Evolutionary conservation across 139 green algal species (phyloP), one percentile per base, ranked within the genome.

Genomic region (Chlorella vulgaris): DNA sequence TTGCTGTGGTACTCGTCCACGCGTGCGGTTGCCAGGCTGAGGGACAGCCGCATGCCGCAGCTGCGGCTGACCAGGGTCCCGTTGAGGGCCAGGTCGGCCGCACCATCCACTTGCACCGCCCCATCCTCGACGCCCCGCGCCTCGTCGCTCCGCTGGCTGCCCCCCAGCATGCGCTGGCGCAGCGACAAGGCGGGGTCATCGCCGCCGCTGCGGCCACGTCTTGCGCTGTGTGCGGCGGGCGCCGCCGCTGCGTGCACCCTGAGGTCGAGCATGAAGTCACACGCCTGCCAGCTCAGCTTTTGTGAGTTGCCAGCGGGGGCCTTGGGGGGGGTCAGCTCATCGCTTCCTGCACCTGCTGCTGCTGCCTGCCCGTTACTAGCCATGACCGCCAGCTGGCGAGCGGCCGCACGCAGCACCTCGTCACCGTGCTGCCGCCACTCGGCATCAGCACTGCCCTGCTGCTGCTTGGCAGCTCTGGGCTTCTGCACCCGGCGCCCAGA

Each of bases 1-100:
- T 97, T 96, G 55, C 84, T 85, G 51, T 92, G 93, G 73, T 92
- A 94, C 26, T 69, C 73, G 78, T 96, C 89, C 82, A 95, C 63
- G 58, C 93, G 86, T 7, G 92, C 78, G 4, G 83, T 88, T 1
- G 69, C 79, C 13, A 85, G 85, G 39, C 88, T 90, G 38, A 96
- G 62, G 19, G 80, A 24, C 31, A 96, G 66, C 31, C 42, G 21
- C 8, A 92, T 60, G 28, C 82, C 86, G 80, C 91, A 95, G 53
- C 91, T 88, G 5, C 53, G 40, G 61, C 86, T 92, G 7, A 43
- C 3, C 35, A 96, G 36, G 1, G 80, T 79, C 3, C 91, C 92
- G 36, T 89, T 82, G 36, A 94, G 58, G n/a, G 85, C 58, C 5
- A 85, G 3, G 21, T 88, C 81, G 15, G 31, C 76, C 13, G 33